Conservation (phyloP, 805 yeast genomes). For the Jamesozyma piceae region DNA sequence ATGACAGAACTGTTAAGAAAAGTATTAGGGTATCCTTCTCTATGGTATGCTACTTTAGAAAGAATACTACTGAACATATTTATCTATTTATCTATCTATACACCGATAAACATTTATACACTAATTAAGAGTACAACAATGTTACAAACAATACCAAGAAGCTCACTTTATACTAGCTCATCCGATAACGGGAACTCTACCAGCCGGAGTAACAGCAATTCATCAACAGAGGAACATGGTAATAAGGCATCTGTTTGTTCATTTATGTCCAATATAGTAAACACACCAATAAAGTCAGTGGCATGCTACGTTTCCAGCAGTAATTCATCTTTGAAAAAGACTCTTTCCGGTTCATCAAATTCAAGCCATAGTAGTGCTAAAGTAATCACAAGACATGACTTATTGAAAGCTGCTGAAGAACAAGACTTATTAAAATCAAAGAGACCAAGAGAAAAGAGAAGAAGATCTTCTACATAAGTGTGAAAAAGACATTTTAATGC, state of each 20-base stretch:
- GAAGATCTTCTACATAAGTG: too few relatives aligned
- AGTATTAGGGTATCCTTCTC: too few relatives aligned
- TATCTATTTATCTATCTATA: too few relatives aligned
- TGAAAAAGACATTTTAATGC: too few relatives aligned
- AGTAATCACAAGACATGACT: slow-evolving; percentile 18
- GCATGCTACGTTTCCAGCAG: background rate
- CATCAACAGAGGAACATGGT: too few relatives aligned
- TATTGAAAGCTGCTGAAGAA: slow-evolving; percentile 14
- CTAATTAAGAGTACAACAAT: too few relatives aligned
- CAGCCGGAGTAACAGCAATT: background rate
- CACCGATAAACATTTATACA: too few relatives aligned
- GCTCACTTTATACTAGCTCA: background rate
- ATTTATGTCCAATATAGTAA: background rate
- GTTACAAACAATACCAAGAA: background rate
- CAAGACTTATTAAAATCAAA: background rate
- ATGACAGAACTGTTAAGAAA: too few relatives aligned
- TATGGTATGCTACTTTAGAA: too few relatives aligned
- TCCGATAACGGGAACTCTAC: background rate
- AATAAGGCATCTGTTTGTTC: background rate
- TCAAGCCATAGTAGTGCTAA: slow-evolving; percentile 5
- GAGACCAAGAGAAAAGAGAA: background rate
- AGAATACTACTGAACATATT: too few relatives aligned
- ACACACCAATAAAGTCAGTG: slow-evolving; percentile 1
- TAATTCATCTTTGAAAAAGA: background rate
- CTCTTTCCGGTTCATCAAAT: background rate